A percentile compares a stretch with the other conserved stretches of the same genome.
These are phyloP conservation scores for Mitragyna speciosa DNA, from an alignment of 257 asterid genomes.

Conservation along the genomic window DNA sequence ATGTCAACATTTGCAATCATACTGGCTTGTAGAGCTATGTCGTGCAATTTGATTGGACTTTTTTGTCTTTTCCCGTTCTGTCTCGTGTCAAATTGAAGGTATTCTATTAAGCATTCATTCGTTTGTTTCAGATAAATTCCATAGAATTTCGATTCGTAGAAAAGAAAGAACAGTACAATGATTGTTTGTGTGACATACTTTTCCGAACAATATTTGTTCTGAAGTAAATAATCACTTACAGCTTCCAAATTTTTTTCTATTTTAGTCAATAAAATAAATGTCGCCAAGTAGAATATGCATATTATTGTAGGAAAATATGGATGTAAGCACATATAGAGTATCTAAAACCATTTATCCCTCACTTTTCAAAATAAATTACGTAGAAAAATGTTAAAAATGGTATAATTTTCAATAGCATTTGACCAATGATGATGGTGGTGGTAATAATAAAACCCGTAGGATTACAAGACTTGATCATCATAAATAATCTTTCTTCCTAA, in stretches of 20 bases:
- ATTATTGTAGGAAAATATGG: background rate
- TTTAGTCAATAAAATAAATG: no score
- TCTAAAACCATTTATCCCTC: background rate
- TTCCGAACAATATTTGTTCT: no score
- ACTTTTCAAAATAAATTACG: background rate
- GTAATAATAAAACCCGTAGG: background rate
- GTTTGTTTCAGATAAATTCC: background rate
- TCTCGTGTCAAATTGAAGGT: background rate
- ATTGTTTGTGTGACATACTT: no score
- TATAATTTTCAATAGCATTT: background rate
- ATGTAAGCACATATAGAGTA: background rate
- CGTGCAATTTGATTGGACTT: background rate
- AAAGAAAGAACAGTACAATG: background rate
- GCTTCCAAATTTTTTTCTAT: no score
- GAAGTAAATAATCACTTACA: no score
- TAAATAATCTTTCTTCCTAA: no score
- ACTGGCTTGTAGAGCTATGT: background rate
- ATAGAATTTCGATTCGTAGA: background rate
- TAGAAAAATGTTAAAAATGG: no score
- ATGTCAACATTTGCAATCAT: background rate
- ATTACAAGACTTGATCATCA: background rate
- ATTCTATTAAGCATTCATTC: background rate
- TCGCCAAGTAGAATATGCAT: no score
- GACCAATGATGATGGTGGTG: no score
- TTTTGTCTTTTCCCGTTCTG: no score